Evolutionary conservation across 1,284 basidiomycete species (phyloP), one percentile per base, ranked within the genome.

Genomic region (Pseudozyma pruni): DNA sequence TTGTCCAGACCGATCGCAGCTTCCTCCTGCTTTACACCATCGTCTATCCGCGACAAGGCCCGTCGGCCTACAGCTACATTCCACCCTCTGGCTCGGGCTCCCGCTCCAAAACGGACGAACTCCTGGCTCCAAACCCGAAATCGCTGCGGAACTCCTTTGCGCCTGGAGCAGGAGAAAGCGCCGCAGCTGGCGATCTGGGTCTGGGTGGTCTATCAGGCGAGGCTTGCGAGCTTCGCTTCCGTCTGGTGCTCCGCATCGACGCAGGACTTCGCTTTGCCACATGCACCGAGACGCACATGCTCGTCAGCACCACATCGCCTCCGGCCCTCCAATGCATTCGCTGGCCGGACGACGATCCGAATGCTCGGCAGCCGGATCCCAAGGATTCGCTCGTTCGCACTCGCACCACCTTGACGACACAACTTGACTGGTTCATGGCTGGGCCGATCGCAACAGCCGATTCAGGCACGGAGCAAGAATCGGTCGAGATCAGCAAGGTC

Each of bases 251-350:
- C 16, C 57, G 72, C 11, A 74, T 81, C 34, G 80, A 79, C 45
- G 78, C 80, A 4, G 74, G 75, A n/a, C 49, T 82, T 8, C 46
- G 72, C 22, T 59, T 66, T 16, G 57, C 76, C 13, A 51, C 69
- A 1, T 49, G 70, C 5, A 64, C 58, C 20, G 70, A 75, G 8
- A 62, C 72, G 2, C 62, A 80, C 33, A 49, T 82, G 51, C 60
- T 82, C 22, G 72, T 82, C 43, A 70, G 73, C 39, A 80, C 80
- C 13, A 50, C 51, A 0, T 49, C 54, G 8, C 80, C 80, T 0
- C 66, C 79, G 4, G 79, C 80, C 7, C 35, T 82, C 0, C 80
- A 82, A 44, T 72, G 67, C 43, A 73, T 82, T 34, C 66, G 75
- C n/a, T 82, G 80, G 80, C 80, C 78, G 1, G 38, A 37, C 27